phyloP scores from a whole-genome alignment of 345 rosid genomes.

The Corymbia maculata region DNA sequence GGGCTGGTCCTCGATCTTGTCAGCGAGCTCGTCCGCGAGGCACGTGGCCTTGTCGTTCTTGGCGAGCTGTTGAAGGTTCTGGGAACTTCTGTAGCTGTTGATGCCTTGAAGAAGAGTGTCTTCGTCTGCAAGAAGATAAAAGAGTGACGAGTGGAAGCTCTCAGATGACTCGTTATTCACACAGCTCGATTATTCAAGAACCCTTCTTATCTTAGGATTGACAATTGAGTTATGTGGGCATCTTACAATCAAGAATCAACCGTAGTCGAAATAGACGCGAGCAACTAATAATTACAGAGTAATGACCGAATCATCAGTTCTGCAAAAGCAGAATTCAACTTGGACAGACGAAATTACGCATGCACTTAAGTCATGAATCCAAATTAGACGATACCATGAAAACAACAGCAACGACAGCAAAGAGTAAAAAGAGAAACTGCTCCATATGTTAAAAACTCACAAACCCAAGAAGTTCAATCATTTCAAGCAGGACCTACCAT shows the following conservation, averaged over 20 bases:
- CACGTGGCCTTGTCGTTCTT: slow-evolving; percentile 57
- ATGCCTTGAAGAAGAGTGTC: slow-evolving; percentile 65
- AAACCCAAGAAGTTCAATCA: background rate
- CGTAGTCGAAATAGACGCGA: background rate
- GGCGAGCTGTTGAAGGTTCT: slow-evolving; percentile 24
- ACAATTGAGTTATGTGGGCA: background rate
- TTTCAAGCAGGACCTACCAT: background rate
- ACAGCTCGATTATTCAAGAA: background rate
- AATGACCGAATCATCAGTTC: background rate
- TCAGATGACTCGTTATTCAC: background rate
- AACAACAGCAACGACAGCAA: background rate
- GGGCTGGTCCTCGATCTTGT: slow-evolving; percentile 38
- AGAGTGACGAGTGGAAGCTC: background rate
- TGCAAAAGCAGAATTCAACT: background rate
- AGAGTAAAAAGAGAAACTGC: background rate
- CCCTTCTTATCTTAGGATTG: background rate
- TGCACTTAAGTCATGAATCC: background rate
- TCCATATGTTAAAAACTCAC: background rate
- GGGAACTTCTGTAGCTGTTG: slow-evolving; percentile 48
- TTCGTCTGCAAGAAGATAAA: slow-evolving; percentile 25
- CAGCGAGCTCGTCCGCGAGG: slow-evolving; percentile 48
- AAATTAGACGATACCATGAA: background rate
- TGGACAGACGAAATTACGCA: background rate
- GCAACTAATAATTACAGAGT: background rate
- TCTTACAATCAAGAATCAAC: background rate